These are phyloP conservation scores for Kodamaea sagamina DNA, from an alignment of 805 yeast genomes.

Conservation along the genomic window DNA sequence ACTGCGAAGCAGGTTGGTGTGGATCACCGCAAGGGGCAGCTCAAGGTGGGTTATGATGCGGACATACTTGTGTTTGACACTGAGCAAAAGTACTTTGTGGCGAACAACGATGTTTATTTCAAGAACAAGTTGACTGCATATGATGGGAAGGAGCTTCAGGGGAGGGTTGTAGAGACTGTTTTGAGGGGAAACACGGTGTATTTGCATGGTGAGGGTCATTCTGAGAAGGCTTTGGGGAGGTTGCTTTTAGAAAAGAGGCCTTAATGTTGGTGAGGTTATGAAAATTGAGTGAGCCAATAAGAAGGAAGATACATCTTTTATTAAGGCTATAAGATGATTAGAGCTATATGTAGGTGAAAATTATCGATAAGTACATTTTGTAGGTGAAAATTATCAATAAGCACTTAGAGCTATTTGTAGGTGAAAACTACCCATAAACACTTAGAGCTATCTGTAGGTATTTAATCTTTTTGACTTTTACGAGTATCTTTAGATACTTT, in stretches of 20 bases:
- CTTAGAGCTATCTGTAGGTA: no score
- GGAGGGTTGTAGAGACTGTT: constrained; percentile 77
- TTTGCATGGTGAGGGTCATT: constrained; percentile 46
- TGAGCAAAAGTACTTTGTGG: constrained; percentile 47
- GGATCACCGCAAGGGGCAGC: constrained; percentile 66
- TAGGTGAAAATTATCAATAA: no score
- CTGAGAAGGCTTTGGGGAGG: constrained; percentile 57
- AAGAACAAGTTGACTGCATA: constrained; percentile 90
- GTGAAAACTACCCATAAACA: no score
- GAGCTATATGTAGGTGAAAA: no score
- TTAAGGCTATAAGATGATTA: no score
- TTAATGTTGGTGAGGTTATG: no score
- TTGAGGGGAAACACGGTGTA: constrained; percentile 75
- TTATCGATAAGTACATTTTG: no score
- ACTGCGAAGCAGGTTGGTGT: constrained; percentile 88
- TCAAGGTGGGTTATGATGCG: constrained; percentile 80
- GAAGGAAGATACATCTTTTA: no score
- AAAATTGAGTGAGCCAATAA: no score
- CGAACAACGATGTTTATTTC: constrained; percentile 61
- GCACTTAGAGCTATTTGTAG: no score
- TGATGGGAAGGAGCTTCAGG: constrained; percentile 65
- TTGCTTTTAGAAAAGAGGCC: constrained; percentile 62
- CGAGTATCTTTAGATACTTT: no score
- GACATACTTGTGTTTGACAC: constrained; percentile 85
- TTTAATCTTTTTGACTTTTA: no score